Conservation (phyloP, 1,139 yeast genomes). For the Magnusiomyces fungicola region DNA sequence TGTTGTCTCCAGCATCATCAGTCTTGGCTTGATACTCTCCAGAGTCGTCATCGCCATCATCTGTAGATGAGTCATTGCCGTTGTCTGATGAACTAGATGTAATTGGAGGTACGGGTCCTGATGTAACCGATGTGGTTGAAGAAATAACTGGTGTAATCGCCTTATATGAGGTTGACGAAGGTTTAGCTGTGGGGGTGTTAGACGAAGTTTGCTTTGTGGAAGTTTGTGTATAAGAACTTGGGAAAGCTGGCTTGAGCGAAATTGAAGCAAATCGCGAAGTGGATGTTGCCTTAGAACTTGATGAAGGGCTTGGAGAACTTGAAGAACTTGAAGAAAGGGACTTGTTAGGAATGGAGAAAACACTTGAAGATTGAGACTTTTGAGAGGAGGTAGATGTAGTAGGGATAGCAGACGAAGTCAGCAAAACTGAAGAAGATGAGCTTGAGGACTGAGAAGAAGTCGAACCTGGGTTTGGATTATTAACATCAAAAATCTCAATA, state of each 20-base stretch:
- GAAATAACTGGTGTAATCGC: too few species aligned
- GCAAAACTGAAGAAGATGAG: slow-evolving; percentile 2
- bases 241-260: too few species aligned
- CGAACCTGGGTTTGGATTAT: not conserved
- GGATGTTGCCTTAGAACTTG: too few species aligned
- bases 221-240: too few species aligned
- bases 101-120: too few species aligned
- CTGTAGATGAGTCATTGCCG: not conserved
- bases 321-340: not conserved
- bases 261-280: too few species aligned
- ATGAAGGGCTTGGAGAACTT: not conserved
- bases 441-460: not conserved
- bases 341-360: not conserved
- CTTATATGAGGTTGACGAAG: too few species aligned
- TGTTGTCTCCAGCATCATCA: not conserved
- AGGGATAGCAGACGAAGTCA: slow-evolving; percentile 5
- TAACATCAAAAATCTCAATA: slow-evolving; percentile 57
- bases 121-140: too few species aligned
- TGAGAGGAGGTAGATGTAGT: slow-evolving; percentile 9
- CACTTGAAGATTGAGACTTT: slow-evolving; percentile 1
- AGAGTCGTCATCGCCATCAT: not conserved
- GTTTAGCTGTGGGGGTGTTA: too few species aligned
- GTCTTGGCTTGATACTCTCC: not conserved
- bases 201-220: too few species aligned
- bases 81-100: too few species aligned